These are phyloP conservation scores for Annona cherimola DNA, from an alignment of 164 flowering plant genomes.

Conservation along the genomic window DNA sequence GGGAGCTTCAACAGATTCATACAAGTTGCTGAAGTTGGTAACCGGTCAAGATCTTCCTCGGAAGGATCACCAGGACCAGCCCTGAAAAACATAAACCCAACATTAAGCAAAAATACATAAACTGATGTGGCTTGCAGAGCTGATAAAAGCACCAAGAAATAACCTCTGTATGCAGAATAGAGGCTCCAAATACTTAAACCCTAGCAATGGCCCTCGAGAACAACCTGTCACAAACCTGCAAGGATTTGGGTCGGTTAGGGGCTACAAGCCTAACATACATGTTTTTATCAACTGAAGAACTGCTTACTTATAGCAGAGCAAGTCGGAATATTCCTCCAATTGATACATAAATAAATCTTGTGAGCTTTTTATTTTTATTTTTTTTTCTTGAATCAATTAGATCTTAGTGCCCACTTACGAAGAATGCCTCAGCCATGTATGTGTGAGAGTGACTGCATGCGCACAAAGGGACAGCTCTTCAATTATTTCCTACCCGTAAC, in stretches of 20 bases:
- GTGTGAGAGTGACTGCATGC: too few relatives aligned
- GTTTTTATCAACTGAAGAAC: too few relatives aligned
- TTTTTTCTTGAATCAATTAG: too few relatives aligned
- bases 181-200: slow-evolving; percentile 86
- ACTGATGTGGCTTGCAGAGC: not conserved
- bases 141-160: not conserved
- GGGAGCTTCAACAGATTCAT: slow-evolving; percentile 99
- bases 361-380: too few relatives aligned
- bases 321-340: too few relatives aligned
- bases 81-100: slow-evolving; percentile 26
- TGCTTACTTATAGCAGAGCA: too few relatives aligned
- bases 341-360: too few relatives aligned
- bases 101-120: not conserved
- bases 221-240: slow-evolving; percentile 96
- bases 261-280: too few relatives aligned
- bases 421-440: too few relatives aligned
- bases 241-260: not conserved
- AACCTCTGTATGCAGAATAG: slow-evolving; percentile 90
- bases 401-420: too few relatives aligned
- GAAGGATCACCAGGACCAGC: slow-evolving; percentile 72
- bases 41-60: slow-evolving; percentile 76
- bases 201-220: slow-evolving; percentile 96
- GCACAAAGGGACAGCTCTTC: too few relatives aligned
- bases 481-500: too few relatives aligned
- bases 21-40: slow-evolving; percentile 97